These are phyloP conservation scores for Penicillium griseofulvum DNA, from an alignment of 2,329 filamentous ascomycete genomes.

Conservation along the genomic window DNA sequence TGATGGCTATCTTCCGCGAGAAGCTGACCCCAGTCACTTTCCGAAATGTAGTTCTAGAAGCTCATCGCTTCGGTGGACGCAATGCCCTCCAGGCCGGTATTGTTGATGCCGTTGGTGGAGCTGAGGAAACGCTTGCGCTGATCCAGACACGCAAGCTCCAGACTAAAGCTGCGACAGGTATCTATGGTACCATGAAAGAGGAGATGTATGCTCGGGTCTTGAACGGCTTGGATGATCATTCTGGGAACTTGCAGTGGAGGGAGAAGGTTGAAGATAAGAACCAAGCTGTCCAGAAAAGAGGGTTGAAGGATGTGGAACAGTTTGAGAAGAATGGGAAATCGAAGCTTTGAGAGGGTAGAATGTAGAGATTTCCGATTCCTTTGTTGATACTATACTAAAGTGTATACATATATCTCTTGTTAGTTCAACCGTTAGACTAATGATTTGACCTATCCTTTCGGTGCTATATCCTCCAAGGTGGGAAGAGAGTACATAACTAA, in stretches of 20 bases:
- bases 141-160: constrained; percentile 59
- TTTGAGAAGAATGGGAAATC: constrained; percentile 47
- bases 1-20: constrained; percentile 71
- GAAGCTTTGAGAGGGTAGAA: constrained; percentile 27
- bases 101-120: constrained; percentile 64
- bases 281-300: constrained; percentile 39
- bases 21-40: constrained; percentile 60
- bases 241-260: constrained; percentile 45
- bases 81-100: constrained; percentile 66
- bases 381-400: neutral
- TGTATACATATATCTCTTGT: neutral
- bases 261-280: constrained; percentile 52
- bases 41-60: constrained; percentile 69
- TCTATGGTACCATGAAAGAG: constrained; percentile 69
- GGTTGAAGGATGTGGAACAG: constrained; percentile 50
- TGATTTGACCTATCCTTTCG: neutral
- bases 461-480: no score
- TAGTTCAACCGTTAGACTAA: neutral
- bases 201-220: constrained; percentile 72
- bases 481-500: no score
- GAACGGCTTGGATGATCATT: constrained; percentile 54
- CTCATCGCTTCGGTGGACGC: constrained; percentile 61
- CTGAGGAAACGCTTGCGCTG: constrained; percentile 62
- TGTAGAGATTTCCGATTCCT: neutral
- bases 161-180: constrained; percentile 61